A percentile compares a stretch with the other conserved stretches of the same genome.
These are phyloP conservation scores for Roridomyces roridus DNA, from an alignment of 768 basidiomycete genomes.

Conservation along the genomic window DNA sequence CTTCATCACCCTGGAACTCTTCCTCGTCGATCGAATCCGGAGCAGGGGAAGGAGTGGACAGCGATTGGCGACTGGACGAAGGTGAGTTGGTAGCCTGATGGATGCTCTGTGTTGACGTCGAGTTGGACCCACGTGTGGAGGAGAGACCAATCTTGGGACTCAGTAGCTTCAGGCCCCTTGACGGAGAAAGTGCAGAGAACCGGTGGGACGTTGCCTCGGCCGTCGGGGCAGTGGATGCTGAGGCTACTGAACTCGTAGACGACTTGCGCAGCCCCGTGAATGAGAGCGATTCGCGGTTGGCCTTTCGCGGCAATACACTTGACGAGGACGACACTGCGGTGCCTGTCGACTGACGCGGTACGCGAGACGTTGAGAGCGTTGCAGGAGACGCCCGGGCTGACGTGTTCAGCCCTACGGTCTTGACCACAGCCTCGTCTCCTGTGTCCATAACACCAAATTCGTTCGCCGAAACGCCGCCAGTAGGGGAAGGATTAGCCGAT, in stretches of 20 bases:
- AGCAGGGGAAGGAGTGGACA: constrained; percentile 86
- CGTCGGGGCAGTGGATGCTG: constrained; percentile 60
- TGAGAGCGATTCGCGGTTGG: constrained; percentile 80
- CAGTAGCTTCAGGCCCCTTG: constrained; percentile 81
- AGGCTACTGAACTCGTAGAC: constrained; percentile 82
- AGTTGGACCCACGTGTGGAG: constrained; percentile 60
- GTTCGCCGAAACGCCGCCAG: constrained; percentile 52
- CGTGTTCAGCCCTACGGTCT: constrained; percentile 51
- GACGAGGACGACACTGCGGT: constrained; percentile 49
- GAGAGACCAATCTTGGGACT: constrained; percentile 78
- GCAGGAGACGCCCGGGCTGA: constrained; percentile 74
- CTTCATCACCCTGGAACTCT: constrained; percentile 89
- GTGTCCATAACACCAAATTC: constrained; percentile 86
- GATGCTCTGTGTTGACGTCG: constrained; percentile 54
- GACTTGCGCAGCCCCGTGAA: constrained; percentile 82
- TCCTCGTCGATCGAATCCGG: constrained; percentile 84
- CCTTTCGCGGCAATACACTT: constrained; percentile 62
- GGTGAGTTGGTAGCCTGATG: constrained; percentile 64
- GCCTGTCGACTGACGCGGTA: constrained; percentile 67
- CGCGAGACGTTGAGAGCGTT: constrained; percentile 57
- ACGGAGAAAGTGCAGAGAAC: constrained; percentile 85
- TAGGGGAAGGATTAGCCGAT: constrained; percentile 73
- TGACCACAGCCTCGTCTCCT: constrained; percentile 54
- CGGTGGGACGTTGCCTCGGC: constrained; percentile 59
- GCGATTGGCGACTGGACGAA: constrained; percentile 74